Conservation (phyloP, 1,284 basidiomycete genomes). For the Fistulinella cinereoalba region DNA sequence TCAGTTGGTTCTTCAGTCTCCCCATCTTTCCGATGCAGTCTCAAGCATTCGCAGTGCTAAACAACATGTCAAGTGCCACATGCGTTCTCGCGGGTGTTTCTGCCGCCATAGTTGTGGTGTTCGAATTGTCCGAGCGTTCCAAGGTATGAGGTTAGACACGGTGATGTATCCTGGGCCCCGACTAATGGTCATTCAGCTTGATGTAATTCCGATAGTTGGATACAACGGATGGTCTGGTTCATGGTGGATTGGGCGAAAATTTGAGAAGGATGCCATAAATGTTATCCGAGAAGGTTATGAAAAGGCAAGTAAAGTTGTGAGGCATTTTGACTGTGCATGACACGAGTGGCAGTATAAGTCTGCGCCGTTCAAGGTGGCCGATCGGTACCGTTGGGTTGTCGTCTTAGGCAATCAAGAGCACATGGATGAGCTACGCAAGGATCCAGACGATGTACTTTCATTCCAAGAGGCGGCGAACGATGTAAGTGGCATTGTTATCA, state of each 20-base stretch:
- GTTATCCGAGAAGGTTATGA: conserved; percentile 6
- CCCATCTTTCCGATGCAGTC: no score
- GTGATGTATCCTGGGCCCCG: background rate
- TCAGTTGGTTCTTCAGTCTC: no score
- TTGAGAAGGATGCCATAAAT: background rate
- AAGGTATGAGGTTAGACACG: background rate
- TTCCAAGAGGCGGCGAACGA: conserved; percentile 34
- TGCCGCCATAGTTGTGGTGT: no score
- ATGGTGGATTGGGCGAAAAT: background rate
- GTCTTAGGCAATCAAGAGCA: conserved; percentile 35
- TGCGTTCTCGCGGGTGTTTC: no score
- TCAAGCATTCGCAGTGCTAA: no score
- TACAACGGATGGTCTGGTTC: background rate
- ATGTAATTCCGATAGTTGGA: background rate
- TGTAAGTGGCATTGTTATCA: conserved; percentile 20
- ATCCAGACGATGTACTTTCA: conserved; percentile 39
- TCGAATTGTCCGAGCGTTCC: no score
- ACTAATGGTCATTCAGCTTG: background rate
- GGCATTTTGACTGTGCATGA: no score
- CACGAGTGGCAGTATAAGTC: conserved; percentile 26
- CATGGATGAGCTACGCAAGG: conserved; percentile 42
- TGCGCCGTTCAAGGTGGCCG: conserved; percentile 41
- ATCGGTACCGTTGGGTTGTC: conserved; percentile 39
- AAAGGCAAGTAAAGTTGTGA: conserved; percentile 6
- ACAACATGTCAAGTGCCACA: no score